Evolutionary conservation across 192 early-diverging fungal genomes (phyloP), one percentile per base, ranked within the genome.

Genomic region (Spizellomyces sp.): DNA sequence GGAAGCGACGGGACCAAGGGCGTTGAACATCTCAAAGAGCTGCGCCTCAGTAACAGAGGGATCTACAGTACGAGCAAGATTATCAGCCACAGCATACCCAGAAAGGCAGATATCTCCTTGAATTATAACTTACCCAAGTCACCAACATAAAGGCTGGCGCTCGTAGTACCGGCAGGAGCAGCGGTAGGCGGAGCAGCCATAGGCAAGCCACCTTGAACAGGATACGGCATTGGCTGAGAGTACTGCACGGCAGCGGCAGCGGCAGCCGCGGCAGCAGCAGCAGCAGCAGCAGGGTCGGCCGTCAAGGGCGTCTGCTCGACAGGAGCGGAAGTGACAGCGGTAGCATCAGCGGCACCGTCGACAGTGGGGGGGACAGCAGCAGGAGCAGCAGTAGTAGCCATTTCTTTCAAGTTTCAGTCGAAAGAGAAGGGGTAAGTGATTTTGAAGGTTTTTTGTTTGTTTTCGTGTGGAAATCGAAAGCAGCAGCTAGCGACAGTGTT

Each of bases 1-100:
- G 69, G 90, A 93, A 60, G 95, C 92, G 76, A 99, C 96, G 43
- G 95, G 93, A 48, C 95, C 95, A 69, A 95, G 78, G 80, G 91
- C 88, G 85, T 93, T 95, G 86, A 99, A 99, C 81, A 97, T 90
- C 79, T 99, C 97, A 69, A 94, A 99, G 59, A 99, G 84, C 84
- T 94, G 91, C 52, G 97, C 95, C 84, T 99, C 97, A 66, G 94
- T 96, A 72, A 99, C 96, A 60, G 92, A 90, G 70, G 91, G 90
- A 80, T 98, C 96, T 84, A 74, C 45, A 69, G 22, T n/a, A 57
- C 22, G 19, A 6, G 48, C 6, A 52, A 27, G 8, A 9, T 42
- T 17, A 55, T 17, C 5, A 17, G 47, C 3, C 42, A 65, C 50
- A n/a, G 12, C 50, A 54, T 54, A 19, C 4, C 14, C 17, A n/a